Conservation (phyloP, 129 eudicot species). For the Sambucus nigra region DNA sequence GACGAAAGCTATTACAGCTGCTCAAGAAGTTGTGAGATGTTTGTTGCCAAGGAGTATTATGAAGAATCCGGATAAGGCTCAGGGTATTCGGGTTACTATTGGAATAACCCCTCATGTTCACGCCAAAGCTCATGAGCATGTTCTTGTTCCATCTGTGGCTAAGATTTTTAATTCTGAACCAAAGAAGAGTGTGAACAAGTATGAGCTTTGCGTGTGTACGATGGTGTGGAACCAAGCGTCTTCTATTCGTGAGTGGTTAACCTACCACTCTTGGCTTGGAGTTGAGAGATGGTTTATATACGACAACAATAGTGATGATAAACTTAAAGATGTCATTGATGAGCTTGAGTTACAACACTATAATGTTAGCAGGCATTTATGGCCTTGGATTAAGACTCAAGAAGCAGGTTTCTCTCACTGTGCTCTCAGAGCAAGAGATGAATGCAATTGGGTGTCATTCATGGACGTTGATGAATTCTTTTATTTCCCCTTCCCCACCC, state of each 20-base stretch:
- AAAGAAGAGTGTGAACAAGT: constrained; percentile 15
- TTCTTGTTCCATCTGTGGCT: constrained; percentile 73
- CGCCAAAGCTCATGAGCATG: constrained; percentile 22
- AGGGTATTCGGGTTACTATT: constrained; percentile 50
- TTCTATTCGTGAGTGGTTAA: constrained; percentile 77
- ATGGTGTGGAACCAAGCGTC: constrained; percentile 97
- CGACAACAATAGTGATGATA: constrained; percentile 87
- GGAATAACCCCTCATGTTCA: constrained; percentile 34
- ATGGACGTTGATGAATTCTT: constrained; percentile 93
- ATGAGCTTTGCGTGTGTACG: constrained; percentile 86
- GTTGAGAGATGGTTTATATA: constrained; percentile 89
- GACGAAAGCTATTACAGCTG: constrained; percentile 68
- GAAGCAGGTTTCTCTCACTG: constrained; percentile 98
- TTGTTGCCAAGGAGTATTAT: constrained; percentile 45
- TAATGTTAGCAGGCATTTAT: constrained; percentile 62
- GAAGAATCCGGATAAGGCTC: constrained; percentile 37
- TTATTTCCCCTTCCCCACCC: constrained; percentile 52
- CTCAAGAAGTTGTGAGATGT: constrained; percentile 92
- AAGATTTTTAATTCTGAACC: constrained; percentile 24
- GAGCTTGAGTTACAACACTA: constrained; percentile 53
- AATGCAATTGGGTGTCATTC: constrained; percentile 82
- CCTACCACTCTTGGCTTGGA: constrained; percentile 91
- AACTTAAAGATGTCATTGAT: constrained; percentile 36
- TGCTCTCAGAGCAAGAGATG: constrained; percentile 56
- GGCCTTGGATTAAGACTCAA: constrained; percentile 99